A percentile compares a stretch with the other conserved stretches of the same genome.
These are phyloP conservation scores for Trichoderma lentiforme DNA, from an alignment of 2,329 filamentous ascomycete genomes.

Conservation along the genomic window DNA sequence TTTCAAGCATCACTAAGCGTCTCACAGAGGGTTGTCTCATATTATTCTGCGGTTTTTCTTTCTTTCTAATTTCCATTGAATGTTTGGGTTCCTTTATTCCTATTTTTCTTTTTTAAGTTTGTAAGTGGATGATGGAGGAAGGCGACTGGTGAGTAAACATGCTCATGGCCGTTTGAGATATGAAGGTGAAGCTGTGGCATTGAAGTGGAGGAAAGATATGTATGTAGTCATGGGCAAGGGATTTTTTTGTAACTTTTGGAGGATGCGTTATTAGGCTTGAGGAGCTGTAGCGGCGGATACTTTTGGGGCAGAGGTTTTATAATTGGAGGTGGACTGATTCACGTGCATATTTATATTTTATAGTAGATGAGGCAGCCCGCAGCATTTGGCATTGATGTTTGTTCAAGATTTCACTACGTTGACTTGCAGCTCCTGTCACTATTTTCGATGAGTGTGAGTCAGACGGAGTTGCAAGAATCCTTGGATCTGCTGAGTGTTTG, in stretches of 20 bases:
- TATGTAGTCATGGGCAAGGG: neutral
- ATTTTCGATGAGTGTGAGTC: no score
- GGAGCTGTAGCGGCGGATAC: neutral
- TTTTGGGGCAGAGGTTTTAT: slow-evolving; percentile 24
- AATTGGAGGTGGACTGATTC: slow-evolving; percentile 22
- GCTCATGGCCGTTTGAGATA: neutral
- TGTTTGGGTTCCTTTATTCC: neutral
- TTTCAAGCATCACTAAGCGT: neutral
- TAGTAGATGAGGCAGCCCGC: neutral
- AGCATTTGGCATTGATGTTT: slow-evolving; percentile 4
- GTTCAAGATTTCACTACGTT: neutral
- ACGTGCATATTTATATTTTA: slow-evolving; percentile 11
- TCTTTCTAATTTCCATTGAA: neutral
- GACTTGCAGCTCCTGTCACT: neutral
- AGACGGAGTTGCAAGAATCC: neutral
- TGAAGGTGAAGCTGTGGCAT: neutral
- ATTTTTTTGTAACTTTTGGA: slow-evolving; percentile 28
- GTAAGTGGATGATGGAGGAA: neutral
- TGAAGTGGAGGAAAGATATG: neutral
- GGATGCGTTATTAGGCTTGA: neutral
- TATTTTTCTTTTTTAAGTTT: neutral
- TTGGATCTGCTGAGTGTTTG: neutral
- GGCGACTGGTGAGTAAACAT: neutral
- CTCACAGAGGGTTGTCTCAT: neutral
- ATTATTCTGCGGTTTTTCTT: neutral